Base-by-base conservation (phyloP, 202 grass and related monocot genomes). In the Panicum hallii region DNA sequence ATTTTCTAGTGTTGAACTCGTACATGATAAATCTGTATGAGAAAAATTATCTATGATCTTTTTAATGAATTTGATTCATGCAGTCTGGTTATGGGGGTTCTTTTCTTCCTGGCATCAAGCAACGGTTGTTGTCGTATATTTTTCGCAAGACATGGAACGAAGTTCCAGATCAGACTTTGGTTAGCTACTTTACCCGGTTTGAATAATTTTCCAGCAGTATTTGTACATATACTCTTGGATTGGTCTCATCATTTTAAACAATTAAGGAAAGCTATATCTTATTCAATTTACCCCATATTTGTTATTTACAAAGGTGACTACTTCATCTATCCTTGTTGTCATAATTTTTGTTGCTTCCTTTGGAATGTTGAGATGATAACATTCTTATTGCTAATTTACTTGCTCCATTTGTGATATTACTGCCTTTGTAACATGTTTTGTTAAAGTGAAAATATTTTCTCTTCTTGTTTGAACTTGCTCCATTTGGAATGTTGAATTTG, bases 71-170 rank as follows among this genome's bases (percentile, higher is more conserved):
- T 80, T 78, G 63, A 73, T 80, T 23, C 41, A 54, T 79, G 81
- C 88, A 93, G 91, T 78, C 82, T 89, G 80, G 61, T 79, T 80
- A 30, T 10, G 91, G 83, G 34, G 84, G 60, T 85, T 89, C 89
- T 63, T 93, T 93, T 86, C 89, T 98, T 93, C 86, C 89, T 89
- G 93, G 93, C 78, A 91, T 98, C 84, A 98, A 98, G 90, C 95
- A 98, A 74, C 89, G 95, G 16, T 61, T 98, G 77, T 86, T 98
- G 57, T 98, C 95, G 26, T 95, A 89, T 84, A 95, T 98, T 93
- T 98, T 95, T 87, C 81, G 88, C 64, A 92, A 92, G 87, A 89
- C 89, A 62, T 93, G 93, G 90, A 98, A 89, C 63, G 95, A 98
- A 50, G 93, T 93, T 92, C 69, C 86, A 72, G 95, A 95, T 87